A percentile compares a stretch with the other conserved stretches of the same genome.
These are phyloP conservation scores for Pestalotiopsis fici DNA, from an alignment of 2,329 filamentous ascomycete genomes.

Conservation along the genomic window DNA sequence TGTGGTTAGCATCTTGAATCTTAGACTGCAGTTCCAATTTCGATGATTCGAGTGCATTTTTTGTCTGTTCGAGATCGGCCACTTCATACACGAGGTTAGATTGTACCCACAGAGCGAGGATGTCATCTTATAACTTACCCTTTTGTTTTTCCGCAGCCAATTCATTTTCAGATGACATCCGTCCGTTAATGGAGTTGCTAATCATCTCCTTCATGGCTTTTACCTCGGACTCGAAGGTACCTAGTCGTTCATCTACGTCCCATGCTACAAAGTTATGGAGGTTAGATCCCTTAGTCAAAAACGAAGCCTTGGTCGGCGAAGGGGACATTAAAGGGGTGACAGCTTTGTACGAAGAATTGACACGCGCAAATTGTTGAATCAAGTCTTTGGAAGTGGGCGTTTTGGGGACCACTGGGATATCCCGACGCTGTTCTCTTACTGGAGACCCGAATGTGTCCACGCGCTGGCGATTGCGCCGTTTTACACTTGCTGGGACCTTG, in stretches of 20 bases:
- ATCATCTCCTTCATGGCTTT: conserved; percentile 72
- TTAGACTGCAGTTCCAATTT: conserved; percentile 63
- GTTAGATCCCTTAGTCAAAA: conserved; percentile 76
- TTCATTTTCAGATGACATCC: conserved; percentile 71
- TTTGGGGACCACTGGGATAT: conserved; percentile 28
- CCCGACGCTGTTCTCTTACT: conserved; percentile 5
- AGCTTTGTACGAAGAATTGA: conserved; percentile 29
- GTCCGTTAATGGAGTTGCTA: conserved; percentile 66
- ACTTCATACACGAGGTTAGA: conserved; percentile 32
- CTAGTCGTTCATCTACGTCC: conserved; percentile 78
- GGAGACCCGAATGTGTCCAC: not conserved
- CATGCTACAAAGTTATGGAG: conserved; percentile 65
- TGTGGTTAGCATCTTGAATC: conserved; percentile 60
- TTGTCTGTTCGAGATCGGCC: conserved; percentile 49
- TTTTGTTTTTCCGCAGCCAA: conserved; percentile 73
- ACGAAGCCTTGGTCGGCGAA: conserved; percentile 50
- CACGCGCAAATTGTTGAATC: conserved; percentile 26
- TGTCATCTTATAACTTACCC: conserved; percentile 53
- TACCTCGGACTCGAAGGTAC: conserved; percentile 75
- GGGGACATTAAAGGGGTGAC: conserved; percentile 35
- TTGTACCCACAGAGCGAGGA: not conserved
- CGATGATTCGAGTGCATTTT: conserved; percentile 45
- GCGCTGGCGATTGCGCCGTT: conserved; percentile 21
- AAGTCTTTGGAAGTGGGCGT: conserved; percentile 33
- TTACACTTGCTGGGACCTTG: conserved; percentile 23